A percentile compares a stretch with the other conserved stretches of the same genome.
These are phyloP conservation scores for Leptoxyphium fumago DNA, from an alignment of 2,329 filamentous ascomycete genomes.

Conservation along the genomic window DNA sequence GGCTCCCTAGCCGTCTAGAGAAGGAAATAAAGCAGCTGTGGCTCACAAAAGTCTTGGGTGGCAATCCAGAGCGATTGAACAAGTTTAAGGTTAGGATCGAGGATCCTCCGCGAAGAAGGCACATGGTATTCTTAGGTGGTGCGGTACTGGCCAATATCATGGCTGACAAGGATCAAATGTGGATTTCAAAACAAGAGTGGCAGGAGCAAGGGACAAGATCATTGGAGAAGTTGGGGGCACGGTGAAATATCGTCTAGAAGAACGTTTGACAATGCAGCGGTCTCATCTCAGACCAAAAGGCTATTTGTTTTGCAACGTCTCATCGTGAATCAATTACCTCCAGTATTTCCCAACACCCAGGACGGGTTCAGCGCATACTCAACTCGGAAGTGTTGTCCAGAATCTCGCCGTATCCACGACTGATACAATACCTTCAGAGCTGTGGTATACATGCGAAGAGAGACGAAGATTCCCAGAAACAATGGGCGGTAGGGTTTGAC, in stretches of 20 bases:
- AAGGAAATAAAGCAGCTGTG: constrained; percentile 98
- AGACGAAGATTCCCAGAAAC: too few species aligned
- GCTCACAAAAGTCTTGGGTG: constrained; percentile 79
- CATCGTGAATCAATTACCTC: background rate
- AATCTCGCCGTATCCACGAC: too few species aligned
- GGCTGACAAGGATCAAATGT: constrained; percentile 98
- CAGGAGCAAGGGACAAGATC: constrained; percentile 75
- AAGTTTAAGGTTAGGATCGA: constrained; percentile 99
- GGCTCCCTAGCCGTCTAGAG: constrained; percentile 82
- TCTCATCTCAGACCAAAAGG: background rate
- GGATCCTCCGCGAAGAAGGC: constrained; percentile 83
- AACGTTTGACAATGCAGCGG: background rate
- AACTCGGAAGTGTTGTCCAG: too few species aligned
- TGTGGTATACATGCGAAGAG: too few species aligned
- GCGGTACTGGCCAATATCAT: constrained; percentile 97
- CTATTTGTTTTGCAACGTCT: background rate
- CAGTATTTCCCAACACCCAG: background rate
- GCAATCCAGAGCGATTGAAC: constrained; percentile 80
- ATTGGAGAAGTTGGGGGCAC: constrained; percentile 82
- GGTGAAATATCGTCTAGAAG: constrained; percentile 32
- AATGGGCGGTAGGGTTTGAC: too few species aligned
- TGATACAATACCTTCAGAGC: too few species aligned
- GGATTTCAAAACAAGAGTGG: constrained; percentile 96
- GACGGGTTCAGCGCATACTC: too few species aligned
- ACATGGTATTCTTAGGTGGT: constrained; percentile 99